phyloP scores from a whole-genome alignment of 164 flowering plant species.

The Buxus sempervirens region DNA sequence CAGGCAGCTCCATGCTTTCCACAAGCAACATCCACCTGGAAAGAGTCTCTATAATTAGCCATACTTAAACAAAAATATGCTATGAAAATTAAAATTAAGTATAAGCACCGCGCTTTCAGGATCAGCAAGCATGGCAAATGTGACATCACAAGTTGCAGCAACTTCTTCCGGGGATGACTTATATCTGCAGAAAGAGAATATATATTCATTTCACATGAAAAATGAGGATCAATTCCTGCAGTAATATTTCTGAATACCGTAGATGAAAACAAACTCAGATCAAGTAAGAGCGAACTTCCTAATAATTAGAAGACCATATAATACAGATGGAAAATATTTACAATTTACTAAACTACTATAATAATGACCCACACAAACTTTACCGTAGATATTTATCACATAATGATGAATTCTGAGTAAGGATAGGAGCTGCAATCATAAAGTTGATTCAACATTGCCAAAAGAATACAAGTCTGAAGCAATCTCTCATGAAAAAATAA shows the following conservation, averaged over 20 bases:
- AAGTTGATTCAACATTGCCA: too few species aligned
- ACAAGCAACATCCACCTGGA: conserved; percentile 76
- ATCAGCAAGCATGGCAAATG: conserved; percentile 97
- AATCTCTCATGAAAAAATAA: too few species aligned
- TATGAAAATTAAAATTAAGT: conserved; percentile 3
- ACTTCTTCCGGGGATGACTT: conserved; percentile 83
- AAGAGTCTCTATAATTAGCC: conserved; percentile 1
- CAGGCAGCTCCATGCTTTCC: conserved; percentile 75
- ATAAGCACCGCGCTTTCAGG: conserved; percentile 96
- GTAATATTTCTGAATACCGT: too few species aligned
- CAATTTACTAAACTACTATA: background rate
- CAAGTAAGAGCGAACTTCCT: too few species aligned
- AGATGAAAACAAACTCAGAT: too few species aligned
- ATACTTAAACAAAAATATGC: background rate
- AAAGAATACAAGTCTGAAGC: too few species aligned
- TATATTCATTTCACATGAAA: background rate
- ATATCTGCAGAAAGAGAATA: conserved; percentile 46
- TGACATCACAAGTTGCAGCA: conserved; percentile 84
- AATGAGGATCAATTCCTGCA: background rate
- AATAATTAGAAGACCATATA: too few species aligned
- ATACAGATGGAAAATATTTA: too few species aligned
- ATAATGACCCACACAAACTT: too few species aligned
- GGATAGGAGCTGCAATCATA: too few species aligned
- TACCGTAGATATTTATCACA: too few species aligned
- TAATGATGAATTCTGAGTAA: too few species aligned